phyloP scores from a whole-genome alignment of 306 rosid genomes.

The Ceratonia siliqua region DNA sequence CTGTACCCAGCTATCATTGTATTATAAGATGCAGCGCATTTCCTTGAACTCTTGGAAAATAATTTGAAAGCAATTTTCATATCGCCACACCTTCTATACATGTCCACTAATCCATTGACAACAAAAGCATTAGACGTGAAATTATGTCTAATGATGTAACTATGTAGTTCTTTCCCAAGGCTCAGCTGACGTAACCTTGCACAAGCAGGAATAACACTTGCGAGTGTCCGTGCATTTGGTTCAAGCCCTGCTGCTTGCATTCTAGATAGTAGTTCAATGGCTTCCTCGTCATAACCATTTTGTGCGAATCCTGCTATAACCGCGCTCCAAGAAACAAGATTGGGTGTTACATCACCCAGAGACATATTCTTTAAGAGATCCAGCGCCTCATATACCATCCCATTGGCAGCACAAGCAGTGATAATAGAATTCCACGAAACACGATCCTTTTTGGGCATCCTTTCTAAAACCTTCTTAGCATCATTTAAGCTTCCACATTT shows the following conservation, averaged over 20 bases:
- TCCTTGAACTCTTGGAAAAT: constrained; percentile 46
- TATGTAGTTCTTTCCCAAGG: constrained; percentile 55
- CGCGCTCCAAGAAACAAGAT: constrained; percentile 62
- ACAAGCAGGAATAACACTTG: constrained; percentile 54
- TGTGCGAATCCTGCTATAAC: constrained; percentile 58
- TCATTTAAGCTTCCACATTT: constrained; percentile 53
- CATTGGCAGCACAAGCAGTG: constrained; percentile 52
- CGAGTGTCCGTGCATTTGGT: constrained; percentile 53
- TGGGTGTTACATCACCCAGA: constrained; percentile 35
- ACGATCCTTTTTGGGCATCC: constrained; percentile 44
- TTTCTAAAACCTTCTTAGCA: constrained; percentile 47
- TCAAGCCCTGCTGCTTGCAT: constrained; percentile 48
- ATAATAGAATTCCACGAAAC: constrained; percentile 62
- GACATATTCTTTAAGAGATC: constrained; percentile 47
- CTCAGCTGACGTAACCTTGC: constrained; percentile 44
- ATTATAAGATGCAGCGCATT: constrained; percentile 46
- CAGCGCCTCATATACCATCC: constrained; percentile 55
- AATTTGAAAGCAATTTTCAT: constrained; percentile 45
- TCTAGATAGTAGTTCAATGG: constrained; percentile 42
- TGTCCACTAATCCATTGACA: constrained; percentile 55
- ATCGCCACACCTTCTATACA: constrained; percentile 54
- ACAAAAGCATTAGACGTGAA: constrained; percentile 44
- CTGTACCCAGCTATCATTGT: constrained; percentile 60
- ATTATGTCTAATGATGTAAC: constrained; percentile 48
- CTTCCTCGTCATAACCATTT: constrained; percentile 57